Conservation (phyloP, 768 basidiomycete species). For the Grammothele lineata region DNA sequence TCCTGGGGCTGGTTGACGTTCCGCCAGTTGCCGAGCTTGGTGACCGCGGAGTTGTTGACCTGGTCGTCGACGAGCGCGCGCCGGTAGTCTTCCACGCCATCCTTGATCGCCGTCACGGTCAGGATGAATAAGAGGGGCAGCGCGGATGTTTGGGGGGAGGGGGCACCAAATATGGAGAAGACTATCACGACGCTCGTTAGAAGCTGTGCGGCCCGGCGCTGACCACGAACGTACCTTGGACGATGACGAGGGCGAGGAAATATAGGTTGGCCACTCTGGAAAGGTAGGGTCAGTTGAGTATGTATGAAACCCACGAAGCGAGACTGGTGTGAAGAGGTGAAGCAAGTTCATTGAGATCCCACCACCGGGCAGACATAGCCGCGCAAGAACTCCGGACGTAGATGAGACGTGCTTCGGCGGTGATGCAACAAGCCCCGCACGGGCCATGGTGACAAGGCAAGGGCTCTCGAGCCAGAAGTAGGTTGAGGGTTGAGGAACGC, state of each 20-base stretch:
- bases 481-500: too few relatives aligned
- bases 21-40: slow-evolving; percentile 82
- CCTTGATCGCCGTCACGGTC: slow-evolving; percentile 87
- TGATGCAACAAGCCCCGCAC: too few relatives aligned
- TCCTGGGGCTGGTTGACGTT: slow-evolving; percentile 88
- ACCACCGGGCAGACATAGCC: too few relatives aligned
- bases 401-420: too few relatives aligned
- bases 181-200: slow-evolving; percentile 38
- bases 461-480: too few relatives aligned
- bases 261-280: slow-evolving; percentile 85
- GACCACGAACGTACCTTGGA: slow-evolving; percentile 59
- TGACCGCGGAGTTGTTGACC: slow-evolving; percentile 92
- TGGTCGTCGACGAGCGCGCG: slow-evolving; percentile 83
- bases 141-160: slow-evolving; percentile 75
- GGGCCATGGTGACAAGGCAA: too few relatives aligned
- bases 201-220: neutral
- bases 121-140: slow-evolving; percentile 88
- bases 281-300: neutral
- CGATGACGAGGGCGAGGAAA: slow-evolving; percentile 78
- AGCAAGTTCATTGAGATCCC: too few relatives aligned
- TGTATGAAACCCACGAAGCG: neutral
- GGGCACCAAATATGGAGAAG: slow-evolving; percentile 88
- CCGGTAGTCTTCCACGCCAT: slow-evolving; percentile 95
- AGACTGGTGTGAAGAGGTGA: neutral
- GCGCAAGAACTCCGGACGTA: too few relatives aligned